Evolutionary conservation across 1,139 yeast species (phyloP), one percentile per base, ranked within the genome.

Genomic region (Geotrichum australiense): DNA sequence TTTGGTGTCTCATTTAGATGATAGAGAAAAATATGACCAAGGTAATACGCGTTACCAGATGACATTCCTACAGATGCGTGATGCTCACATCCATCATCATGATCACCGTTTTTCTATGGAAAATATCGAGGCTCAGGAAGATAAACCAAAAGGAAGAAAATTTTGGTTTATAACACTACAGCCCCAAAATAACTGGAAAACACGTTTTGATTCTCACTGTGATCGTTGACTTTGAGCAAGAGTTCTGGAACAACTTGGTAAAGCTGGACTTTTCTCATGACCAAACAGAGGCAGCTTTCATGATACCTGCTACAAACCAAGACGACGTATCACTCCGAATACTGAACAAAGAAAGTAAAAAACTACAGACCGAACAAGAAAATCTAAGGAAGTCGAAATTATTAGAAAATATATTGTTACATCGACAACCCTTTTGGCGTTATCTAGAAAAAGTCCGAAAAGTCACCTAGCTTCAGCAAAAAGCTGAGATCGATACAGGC

Each of bases 401-500:
- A 15, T 29, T 6, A 29, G 32, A 16, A 19, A 29, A n/a, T 19
- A 29, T 15, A 29, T 15, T 16, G 21, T 7, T 29, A 29, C 18
- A 29, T 29, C 18, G 32, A 29, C 21, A 16, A 21, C 6, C 10
- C 21, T 6, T 8, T 5, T 5, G 14, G 6, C 8, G 8, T 16
- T 7, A 29, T 29, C 7, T 15, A 29, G n/a, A 19, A 29, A 29
- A 29, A 14, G 12, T 8, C 32, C 6, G 8, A 8, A 5, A 29
- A 29, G 32, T 29, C 32, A 6, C 7, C 10, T 5, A 21, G 5
- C 6, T 18, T 29, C 32, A 97, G 91, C 63, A 87, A 86, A 63
- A 80, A 82, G 54, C 76, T 97, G 60, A 76, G 98, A 53, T 65
- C 83, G 7, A 78, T 80, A 60, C 87, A 91, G 96, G 94, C 96